Percentiles rank a stretch among this genome's conserved stretches.
These are phyloP conservation scores for Paralagenidium karlingii DNA, from an alignment of 352 stramenopile species.

Conservation along the genomic window DNA sequence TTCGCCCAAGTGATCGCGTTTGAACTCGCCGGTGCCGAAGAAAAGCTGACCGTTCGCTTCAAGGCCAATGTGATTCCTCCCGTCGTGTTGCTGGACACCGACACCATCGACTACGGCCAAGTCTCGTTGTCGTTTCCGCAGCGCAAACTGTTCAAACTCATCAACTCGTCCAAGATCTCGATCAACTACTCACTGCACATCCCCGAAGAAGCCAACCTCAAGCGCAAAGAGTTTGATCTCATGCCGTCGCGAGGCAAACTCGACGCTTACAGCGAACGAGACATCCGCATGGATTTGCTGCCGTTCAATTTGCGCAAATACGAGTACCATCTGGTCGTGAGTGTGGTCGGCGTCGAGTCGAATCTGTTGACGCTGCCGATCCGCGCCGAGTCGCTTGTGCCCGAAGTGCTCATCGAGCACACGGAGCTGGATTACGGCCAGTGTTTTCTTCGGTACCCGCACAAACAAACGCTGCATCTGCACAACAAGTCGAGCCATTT, in stretches of 20 bases:
- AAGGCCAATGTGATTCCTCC: constrained; percentile 88
- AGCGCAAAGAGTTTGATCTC: constrained; percentile 86
- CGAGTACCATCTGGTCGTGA: constrained; percentile 86
- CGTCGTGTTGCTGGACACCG: constrained; percentile 87
- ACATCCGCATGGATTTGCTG: constrained; percentile 81
- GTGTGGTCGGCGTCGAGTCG: constrained; percentile 83
- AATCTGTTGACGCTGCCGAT: constrained; percentile 85
- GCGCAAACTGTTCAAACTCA: constrained; percentile 53
- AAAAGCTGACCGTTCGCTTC: constrained; percentile 69
- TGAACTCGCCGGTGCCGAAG: constrained; percentile 74
- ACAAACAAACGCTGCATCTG: constrained; percentile 76
- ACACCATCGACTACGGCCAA: constrained; percentile 85
- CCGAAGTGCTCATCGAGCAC: constrained; percentile 46
- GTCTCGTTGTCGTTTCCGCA: constrained; percentile 88
- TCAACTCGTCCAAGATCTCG: constrained; percentile 90
- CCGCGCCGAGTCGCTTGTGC: constrained; percentile 78
- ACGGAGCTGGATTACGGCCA: constrained; percentile 81
- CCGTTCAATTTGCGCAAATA: constrained; percentile 84
- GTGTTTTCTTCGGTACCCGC: constrained; percentile 88
- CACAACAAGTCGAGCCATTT: constrained; percentile 79
- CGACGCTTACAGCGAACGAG: constrained; percentile 60
- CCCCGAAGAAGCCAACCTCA: constrained; percentile 85
- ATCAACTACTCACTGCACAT: constrained; percentile 86
- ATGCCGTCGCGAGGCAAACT: constrained; percentile 59
- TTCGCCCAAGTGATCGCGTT: constrained; percentile 81